Evolutionary conservation across 2,329 filamentous ascomycete species (phyloP), one percentile per base, ranked within the genome.

Genomic region (Ophiostoma angusticollis): DNA sequence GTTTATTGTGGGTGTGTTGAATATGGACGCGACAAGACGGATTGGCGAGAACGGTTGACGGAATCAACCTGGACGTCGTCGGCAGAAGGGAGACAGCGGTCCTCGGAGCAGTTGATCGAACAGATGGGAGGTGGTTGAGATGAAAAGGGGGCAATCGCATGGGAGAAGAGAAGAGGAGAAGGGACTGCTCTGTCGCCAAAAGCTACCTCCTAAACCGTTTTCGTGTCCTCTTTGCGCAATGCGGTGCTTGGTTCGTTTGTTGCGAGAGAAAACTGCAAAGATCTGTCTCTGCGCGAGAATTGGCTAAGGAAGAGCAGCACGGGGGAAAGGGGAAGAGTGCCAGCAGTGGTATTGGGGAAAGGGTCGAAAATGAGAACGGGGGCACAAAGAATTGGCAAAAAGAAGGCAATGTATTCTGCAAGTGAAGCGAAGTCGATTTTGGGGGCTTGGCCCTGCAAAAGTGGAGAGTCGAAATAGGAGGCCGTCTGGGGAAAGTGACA

Each of bases 31-130:
- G 31, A 23, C 34, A 44, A 40, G 41, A 42, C 44, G 43, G 31
- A 33, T 40, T 34, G 44, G 35, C 38, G 12, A 35, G 40, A 42
- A 42, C 35, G 43, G 45, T 36, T 35, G 43, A 31, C 14, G 22
- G 21, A 14, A 29, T n/a, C n/a, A n/a, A n/a, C n/a, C n/a, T n/a
- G n/a, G n/a, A n/a, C n/a, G n/a, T n/a, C n/a, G n/a, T n/a, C n/a
- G 35, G 18, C 19, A 14, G 16, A 12, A n/a, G n/a, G n/a, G 11
- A 28, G 25, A 28, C 25, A n/a, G 25, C 25, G 25, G 5, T 13
- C 25, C 25, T 28, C 25, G 25, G 25, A 28, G 14, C 5, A n/a
- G 5, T 12, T 5, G 25, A 5, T n/a, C 12, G 25, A 28, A n/a
- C 25, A 28, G 25, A 28, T n/a, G 25, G 25, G 11, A 28, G 25